Evolutionary conservation across 208 protist genomes (phyloP).

Genomic region (Zelonia costaricensis): DNA sequence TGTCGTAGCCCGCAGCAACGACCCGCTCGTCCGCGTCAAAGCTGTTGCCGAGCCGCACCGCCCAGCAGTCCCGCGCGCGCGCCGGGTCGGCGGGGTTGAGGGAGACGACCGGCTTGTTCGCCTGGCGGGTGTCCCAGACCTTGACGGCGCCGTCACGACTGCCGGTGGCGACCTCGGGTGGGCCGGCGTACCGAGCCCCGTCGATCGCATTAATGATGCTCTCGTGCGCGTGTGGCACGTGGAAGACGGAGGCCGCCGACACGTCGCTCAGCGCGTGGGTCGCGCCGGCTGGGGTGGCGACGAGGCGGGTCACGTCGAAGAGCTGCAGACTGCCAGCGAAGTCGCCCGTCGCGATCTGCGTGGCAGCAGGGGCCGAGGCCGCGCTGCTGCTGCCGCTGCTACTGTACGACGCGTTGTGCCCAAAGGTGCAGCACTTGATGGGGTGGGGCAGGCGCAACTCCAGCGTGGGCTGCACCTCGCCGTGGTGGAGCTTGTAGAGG

Average conservation of each 20-base stretch:
- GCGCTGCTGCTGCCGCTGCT: slow-evolving; percentile 16
- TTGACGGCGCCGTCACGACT: slow-evolving; percentile 91
- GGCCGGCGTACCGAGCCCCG: slow-evolving; percentile 80
- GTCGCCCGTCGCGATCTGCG: slow-evolving; percentile 73
- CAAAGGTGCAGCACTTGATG: slow-evolving; percentile 94
- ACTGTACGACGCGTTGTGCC: slow-evolving; percentile 41
- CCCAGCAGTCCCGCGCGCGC: slow-evolving; percentile 91
- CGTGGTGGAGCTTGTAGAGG: slow-evolving; percentile 80
- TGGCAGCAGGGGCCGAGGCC: not conserved
- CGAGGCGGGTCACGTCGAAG: slow-evolving; percentile 75
- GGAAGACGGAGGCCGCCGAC: slow-evolving; percentile 38
- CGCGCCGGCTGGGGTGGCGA: not conserved
- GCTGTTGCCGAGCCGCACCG: slow-evolving; percentile 93
- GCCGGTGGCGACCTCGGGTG: slow-evolving; percentile 89
- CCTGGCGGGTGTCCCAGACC: slow-evolving; percentile 93
- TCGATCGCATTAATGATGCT: slow-evolving; percentile 95
- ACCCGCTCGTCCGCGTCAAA: slow-evolving; percentile 87
- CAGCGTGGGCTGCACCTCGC: slow-evolving; percentile 61
- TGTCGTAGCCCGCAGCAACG: slow-evolving; percentile 94
- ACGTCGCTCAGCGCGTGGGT: slow-evolving; percentile 35
- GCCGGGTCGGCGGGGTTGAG: slow-evolving; percentile 74
- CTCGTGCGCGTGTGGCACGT: slow-evolving; percentile 83
- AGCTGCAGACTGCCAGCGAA: slow-evolving; percentile 87
- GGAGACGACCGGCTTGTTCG: slow-evolving; percentile 73
- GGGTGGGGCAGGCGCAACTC: slow-evolving; percentile 63